Conservation (phyloP, 176 grass and related monocot genomes). For the Tuctoria greenei region DNA sequence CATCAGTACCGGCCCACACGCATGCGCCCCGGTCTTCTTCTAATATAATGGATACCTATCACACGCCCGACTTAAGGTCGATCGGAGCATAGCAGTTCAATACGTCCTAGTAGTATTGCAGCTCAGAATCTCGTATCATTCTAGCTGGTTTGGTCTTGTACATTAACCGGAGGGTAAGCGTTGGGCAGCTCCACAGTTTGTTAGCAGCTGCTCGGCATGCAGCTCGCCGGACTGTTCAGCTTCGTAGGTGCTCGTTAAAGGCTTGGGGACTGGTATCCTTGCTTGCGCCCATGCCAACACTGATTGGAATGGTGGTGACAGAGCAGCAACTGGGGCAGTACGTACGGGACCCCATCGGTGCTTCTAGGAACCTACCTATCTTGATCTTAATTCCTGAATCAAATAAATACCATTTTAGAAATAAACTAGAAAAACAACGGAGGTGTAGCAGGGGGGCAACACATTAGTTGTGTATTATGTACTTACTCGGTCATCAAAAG, state of each 20-base stretch:
- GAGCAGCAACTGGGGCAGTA: background rate
- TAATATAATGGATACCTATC: background rate
- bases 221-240: background rate
- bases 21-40: slow-evolving; percentile 25
- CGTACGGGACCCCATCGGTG: background rate
- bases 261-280: background rate
- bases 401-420: background rate
- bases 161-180: background rate
- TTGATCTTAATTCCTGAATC: background rate
- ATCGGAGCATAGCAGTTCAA: background rate
- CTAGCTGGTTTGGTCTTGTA: background rate
- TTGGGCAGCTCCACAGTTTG: no score
- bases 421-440: background rate
- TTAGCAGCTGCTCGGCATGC: no score
- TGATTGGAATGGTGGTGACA: background rate
- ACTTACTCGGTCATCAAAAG: no score
- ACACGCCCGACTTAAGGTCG: background rate
- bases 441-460: background rate
- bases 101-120: background rate
- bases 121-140: background rate
- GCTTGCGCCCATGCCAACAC: background rate
- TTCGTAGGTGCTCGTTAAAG: background rate
- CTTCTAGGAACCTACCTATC: slow-evolving; percentile 11
- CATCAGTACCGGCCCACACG: slow-evolving; percentile 5
- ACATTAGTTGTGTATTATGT: no score